These are phyloP conservation scores for Chenopodium formosanum DNA, from an alignment of 148 eudicot species.

Conservation along the genomic window DNA sequence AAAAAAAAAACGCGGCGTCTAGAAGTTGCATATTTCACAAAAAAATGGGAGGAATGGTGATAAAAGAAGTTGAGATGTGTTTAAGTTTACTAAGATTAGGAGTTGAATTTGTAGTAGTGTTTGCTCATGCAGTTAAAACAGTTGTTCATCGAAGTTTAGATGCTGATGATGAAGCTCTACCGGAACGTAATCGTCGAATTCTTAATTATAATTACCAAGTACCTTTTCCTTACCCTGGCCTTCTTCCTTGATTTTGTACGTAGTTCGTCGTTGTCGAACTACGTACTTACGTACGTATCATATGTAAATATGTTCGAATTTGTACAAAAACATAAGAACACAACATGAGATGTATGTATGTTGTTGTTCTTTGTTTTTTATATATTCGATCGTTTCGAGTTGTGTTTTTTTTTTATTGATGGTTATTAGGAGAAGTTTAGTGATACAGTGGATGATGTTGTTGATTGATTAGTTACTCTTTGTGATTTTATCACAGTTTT, in stretches of 20 bases:
- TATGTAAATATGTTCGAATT: neutral
- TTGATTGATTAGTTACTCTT: neutral
- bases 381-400: neutral
- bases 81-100: conserved; percentile 33
- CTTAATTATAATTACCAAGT: conserved; percentile 24
- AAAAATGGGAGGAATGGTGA: conserved; percentile 16
- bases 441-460: neutral
- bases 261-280: neutral
- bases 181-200: neutral
- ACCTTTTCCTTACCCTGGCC: conserved; percentile 30
- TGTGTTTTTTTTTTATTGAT: neutral
- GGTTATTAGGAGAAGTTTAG: neutral
- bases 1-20: conserved; percentile 1
- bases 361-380: neutral
- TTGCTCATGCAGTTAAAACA: conserved; percentile 31
- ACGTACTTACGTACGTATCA: too few relatives aligned
- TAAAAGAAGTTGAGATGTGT: conserved; percentile 37
- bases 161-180: neutral
- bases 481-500: conserved; percentile 5
- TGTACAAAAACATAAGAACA: conserved; percentile 3
- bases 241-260: conserved; percentile 18
- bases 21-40: neutral
- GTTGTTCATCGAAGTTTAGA: conserved; percentile 24
- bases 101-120: conserved; percentile 31
- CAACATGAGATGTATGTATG: neutral